Conservation (phyloP, 2,329 filamentous ascomycete species). For the Diatrype stigma region DNA sequence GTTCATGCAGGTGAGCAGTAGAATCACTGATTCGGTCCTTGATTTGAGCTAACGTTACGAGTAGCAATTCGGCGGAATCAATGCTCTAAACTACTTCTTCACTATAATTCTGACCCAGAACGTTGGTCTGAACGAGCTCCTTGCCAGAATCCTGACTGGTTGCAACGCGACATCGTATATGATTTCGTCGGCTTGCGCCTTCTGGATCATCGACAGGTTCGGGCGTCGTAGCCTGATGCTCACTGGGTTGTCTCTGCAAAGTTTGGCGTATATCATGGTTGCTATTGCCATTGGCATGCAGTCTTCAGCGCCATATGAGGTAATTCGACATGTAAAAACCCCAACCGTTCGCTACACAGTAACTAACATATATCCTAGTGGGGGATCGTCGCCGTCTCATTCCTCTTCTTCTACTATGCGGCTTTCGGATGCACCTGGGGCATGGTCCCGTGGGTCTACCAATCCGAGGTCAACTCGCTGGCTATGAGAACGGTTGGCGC, state of each 20-base stretch:
- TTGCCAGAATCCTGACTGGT: conserved; percentile 13
- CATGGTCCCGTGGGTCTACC: too few relatives aligned
- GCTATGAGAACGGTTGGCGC: too few relatives aligned
- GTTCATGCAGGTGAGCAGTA: not conserved
- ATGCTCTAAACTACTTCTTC: conserved; percentile 4
- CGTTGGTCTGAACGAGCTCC: conserved; percentile 10
- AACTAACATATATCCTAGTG: too few relatives aligned
- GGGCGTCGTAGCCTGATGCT: conserved; percentile 19
- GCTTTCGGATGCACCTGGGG: too few relatives aligned
- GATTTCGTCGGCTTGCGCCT: conserved; percentile 16
- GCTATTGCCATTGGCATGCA: too few relatives aligned
- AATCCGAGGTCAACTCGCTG: too few relatives aligned
- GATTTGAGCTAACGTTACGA: too few relatives aligned
- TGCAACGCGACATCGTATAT: conserved; percentile 19
- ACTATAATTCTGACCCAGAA: conserved; percentile 11
- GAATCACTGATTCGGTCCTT: too few relatives aligned
- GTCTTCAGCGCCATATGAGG: too few relatives aligned
- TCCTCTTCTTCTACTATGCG: too few relatives aligned
- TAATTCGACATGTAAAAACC: too few relatives aligned
- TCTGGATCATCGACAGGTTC: conserved; percentile 21
- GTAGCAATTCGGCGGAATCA: not conserved
- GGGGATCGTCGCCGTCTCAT: not conserved
- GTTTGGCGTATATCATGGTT: conserved; percentile 13
- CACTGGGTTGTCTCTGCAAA: conserved; percentile 14
- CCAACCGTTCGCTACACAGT: too few relatives aligned